A percentile compares a stretch with the other conserved stretches of the same genome.
Evolutionary conservation across 2,329 filamentous ascomycete species (phyloP).

Genomic region (Botrytis squamosa): DNA sequence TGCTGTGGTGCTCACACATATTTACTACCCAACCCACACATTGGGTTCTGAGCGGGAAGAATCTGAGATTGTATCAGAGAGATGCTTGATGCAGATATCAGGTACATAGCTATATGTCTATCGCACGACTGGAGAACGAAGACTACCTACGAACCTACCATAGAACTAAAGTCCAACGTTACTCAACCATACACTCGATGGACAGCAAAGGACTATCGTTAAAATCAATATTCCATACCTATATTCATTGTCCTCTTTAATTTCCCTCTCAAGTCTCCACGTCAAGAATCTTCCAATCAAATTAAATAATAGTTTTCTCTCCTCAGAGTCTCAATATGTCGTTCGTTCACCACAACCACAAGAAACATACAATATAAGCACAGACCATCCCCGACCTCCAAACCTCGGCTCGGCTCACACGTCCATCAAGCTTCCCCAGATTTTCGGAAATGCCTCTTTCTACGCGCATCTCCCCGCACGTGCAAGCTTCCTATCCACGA

Average conservation of each 20-base stretch:
- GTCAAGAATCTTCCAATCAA: not conserved
- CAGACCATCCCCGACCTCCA: not conserved
- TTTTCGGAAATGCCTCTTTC: constrained; percentile 6
- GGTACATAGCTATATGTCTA: not conserved
- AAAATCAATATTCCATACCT: not conserved
- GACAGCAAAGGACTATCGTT: not conserved
- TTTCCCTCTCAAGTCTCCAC: not conserved
- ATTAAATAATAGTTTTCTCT: not conserved
- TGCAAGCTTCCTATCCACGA: not conserved
- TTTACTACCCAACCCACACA: too few relatives aligned
- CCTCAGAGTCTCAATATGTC: not conserved
- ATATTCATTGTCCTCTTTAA: not conserved
- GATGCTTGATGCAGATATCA: not conserved
- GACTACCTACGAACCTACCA: not conserved
- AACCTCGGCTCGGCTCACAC: not conserved
- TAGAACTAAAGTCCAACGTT: not conserved
- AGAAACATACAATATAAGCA: not conserved
- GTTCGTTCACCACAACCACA: not conserved
- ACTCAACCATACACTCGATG: not conserved
- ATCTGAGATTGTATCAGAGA: not conserved
- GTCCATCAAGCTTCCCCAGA: constrained; percentile 11
- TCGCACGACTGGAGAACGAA: not conserved
- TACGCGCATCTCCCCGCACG: not conserved
- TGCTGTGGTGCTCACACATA: not conserved
- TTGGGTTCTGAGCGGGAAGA: not conserved